Evolutionary conservation across 2,329 filamentous ascomycete genomes (phyloP), one percentile per base, ranked within the genome.

Genomic region (Fusarium incarnatum): DNA sequence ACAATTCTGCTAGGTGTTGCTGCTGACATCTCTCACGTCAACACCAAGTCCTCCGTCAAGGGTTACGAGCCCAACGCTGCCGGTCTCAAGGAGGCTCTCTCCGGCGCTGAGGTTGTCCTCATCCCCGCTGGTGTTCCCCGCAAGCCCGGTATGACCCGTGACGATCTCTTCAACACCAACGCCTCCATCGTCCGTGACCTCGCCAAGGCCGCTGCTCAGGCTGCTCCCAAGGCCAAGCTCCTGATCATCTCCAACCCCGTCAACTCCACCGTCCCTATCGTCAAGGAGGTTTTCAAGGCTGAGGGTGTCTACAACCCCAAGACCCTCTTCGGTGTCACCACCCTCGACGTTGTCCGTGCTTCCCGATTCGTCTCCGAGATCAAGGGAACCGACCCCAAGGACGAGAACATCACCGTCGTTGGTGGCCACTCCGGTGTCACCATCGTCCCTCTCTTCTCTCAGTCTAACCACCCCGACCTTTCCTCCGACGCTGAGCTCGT

Each of bases 111-210:
- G 84, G 91, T 99, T 77, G 93, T 99, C 79, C 90, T 99, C 80
- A 98, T 99, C 83, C 96, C 96, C 79, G 96, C 96, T 79, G 96
- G 96, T 88, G 95, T 99, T 75, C 96, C 96, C 81, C 94, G 96
- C 86, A 98, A 98, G 90, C 96, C 96, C 82, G 96, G 96, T 85
- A 99, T 99, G 96, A 97, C 93, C 86, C 94, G 96, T 88, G 96
- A 99, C 85, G 95, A 99, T 83, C 92, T 99, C 73, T 99, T 99
- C 94, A 98, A 98, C 91, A 99, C 95, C 89, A 99, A 99, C 85
- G 96, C 96, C 83, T 97, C 94, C 82, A 99, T 99, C 83, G 96
- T 99, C 82, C 94, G 95, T 80, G 96, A 98, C 85, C 91, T 99
- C 74, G 94, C 95, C 86, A 97, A 97, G 90, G 94, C 94, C 78